Base-by-base conservation (phyloP, 768 basidiomycete genomes). In the Chalciporus piperatus region DNA sequence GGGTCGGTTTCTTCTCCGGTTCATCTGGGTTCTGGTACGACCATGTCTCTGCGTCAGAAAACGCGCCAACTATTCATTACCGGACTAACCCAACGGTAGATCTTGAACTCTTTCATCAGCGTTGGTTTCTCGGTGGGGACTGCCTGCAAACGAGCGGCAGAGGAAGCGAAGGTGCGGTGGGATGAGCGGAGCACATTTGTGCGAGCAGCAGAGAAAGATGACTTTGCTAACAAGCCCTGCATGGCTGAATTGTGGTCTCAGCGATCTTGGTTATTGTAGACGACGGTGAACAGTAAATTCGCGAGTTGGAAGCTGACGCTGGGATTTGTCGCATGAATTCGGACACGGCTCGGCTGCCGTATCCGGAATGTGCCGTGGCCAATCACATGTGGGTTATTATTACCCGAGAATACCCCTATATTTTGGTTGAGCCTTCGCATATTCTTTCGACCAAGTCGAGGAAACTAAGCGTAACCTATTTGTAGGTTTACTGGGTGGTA, bases 101-200 rank as follows among this genome's bases (percentile, higher is more conserved):
- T 94, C 80, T 95, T 91, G 80, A 99, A 98, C 71, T 94, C 88
- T 76, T 98, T 98, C 63, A 86, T 76, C 59, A 88, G 66, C 16
- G 81, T 81, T 0, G 84, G 82, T 69, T 89, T 89, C 73, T 85
- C 75, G 2, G 72, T 68, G 0, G 85, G 82, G 3, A 81, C 78
- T 20, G 79, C 68, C 57, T 68, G 62, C 13, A 28, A 56, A 45
- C 58, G 55, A 7, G 55, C 37, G 0, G 63, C 51, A 1, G 70
- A 68, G 5, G 73, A 62, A 2, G 66, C 14, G 41, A 75, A 75
- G 1, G 70, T 39, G 47, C 73, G 73, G 25, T 57, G 7, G 0
- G 57, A 45, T 10, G 56, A 8, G 40, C 67, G 47, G 7, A 56
- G 41, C 1, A 44, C 51, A n/a, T 39, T 38, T n/a, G 56, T 28